Conservation (phyloP, 2,329 filamentous ascomycete genomes). For the Scedosporium minutisporum region DNA sequence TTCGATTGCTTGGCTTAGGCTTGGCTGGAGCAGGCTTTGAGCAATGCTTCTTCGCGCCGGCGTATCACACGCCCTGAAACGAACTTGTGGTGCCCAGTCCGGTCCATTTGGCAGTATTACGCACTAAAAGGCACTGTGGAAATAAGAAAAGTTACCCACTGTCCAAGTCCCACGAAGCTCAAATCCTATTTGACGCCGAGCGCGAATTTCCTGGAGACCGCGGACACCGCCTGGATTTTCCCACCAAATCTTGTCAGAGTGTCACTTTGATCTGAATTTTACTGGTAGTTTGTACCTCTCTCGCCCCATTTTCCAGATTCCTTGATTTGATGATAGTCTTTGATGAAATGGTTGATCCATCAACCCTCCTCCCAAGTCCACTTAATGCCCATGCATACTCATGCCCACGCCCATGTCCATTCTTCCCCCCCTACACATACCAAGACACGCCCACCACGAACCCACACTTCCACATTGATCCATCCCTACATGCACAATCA, state of each 20-base stretch:
- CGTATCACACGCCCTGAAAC: not conserved
- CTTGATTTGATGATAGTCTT: too few relatives aligned
- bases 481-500: slow-evolving; percentile 3
- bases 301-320: not conserved
- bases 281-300: too few relatives aligned
- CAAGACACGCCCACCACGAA: slow-evolving; percentile 10
- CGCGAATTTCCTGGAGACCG: too few relatives aligned
- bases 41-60: not conserved
- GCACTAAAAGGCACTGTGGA: too few relatives aligned
- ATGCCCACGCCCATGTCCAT: slow-evolving; percentile 4
- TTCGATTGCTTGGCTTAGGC: not conserved
- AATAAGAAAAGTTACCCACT: too few relatives aligned
- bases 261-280: too few relatives aligned
- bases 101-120: too few relatives aligned
- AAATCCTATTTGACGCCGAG: too few relatives aligned
- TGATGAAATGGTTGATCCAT: not conserved
- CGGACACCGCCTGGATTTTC: too few relatives aligned
- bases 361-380: not conserved
- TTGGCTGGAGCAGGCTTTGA: not conserved
- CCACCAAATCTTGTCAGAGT: too few relatives aligned
- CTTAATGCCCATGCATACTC: slow-evolving; percentile 4
- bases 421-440: not conserved
- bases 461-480: slow-evolving; percentile 13
- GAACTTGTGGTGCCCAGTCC: not conserved
- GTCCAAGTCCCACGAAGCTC: too few relatives aligned